Base-by-base conservation (phyloP, 2,329 filamentous ascomycete genomes). In the Fragosphaeria purpurea region DNA sequence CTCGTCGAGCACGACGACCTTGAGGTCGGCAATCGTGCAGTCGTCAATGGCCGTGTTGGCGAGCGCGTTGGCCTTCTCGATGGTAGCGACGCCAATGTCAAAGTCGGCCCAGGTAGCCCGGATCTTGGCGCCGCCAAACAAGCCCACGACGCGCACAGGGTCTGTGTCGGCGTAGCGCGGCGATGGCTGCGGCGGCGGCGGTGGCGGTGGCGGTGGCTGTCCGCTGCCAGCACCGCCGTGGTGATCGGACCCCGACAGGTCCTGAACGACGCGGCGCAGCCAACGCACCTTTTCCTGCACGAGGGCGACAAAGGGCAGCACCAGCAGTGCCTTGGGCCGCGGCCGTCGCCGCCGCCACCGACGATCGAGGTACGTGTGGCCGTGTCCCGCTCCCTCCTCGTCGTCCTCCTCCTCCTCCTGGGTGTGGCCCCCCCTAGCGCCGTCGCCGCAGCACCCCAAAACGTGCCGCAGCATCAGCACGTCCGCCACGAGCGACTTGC, bases 271-370 rank as follows among this genome's bases (percentile, higher is more conserved):
- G 46, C 73, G 79, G 34, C 84, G 77, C 41, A 90, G 68, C 83
- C 85, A 89, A 50, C 80, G 78, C 35, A 87, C 75, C 62, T 89
- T 89, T 63, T 90, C 86, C 61, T 89, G 85, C 0, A 90, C 86
- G 4, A 90, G 74, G 13, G 86, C 85, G 56, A 89, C 84, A 64
- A 88, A 90, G 0, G 86, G 86, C 13, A 89, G 71, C 22, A 89
- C 80, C 13, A 89, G 67, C 10, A 90, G 74, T 3, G 83, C 84
- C 57, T 88, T 89, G 51, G 79, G 53, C 1, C 50, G 54, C 7
- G 34, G 31, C 9, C 47, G 73, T 22, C 38, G 13, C 7, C 32
- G 22, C 11, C 5, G 22, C 70, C 71, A n/a, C 6, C 32, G 6
- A 31, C 2, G 11, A 12, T 12, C 9, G 22, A 34, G 5, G 6